These are phyloP conservation scores for Aspergillus fumigatiaffinis DNA, from an alignment of 2,329 filamentous ascomycete genomes.

Conservation along the genomic window DNA sequence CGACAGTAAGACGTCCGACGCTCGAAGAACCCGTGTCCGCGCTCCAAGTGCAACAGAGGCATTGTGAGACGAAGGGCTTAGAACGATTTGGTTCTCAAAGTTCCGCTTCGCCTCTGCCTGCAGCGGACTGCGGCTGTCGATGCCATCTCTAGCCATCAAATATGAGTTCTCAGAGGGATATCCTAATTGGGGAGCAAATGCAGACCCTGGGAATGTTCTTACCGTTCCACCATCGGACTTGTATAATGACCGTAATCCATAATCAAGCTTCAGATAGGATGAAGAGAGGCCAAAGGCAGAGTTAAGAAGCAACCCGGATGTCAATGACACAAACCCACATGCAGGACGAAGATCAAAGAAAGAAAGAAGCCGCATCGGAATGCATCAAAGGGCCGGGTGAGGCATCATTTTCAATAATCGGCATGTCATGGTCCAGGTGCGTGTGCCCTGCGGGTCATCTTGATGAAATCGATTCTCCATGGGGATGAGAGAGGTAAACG, in stretches of 20 bases:
- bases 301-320: neutral
- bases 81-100: slow-evolving; percentile 17
- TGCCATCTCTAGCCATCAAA: slow-evolving; percentile 8
- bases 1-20: slow-evolving; percentile 20
- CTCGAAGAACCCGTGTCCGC: slow-evolving; percentile 17
- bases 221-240: slow-evolving; percentile 9
- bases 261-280: neutral
- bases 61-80: slow-evolving; percentile 10
- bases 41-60: slow-evolving; percentile 11
- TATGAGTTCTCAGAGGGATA: slow-evolving; percentile 1
- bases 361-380: neutral
- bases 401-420: slow-evolving; percentile 24
- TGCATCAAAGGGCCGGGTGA: slow-evolving; percentile 13
- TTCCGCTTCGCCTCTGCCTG: slow-evolving; percentile 10
- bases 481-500: slow-evolving; percentile 13
- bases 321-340: slow-evolving; percentile 3
- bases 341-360: slow-evolving; percentile 5
- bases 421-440: slow-evolving; percentile 7
- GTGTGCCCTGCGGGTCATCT: slow-evolving; percentile 15
- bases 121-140: slow-evolving; percentile 2
- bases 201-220: slow-evolving; percentile 1
- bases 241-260: slow-evolving; percentile 11
- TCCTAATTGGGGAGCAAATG: neutral
- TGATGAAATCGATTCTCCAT: slow-evolving; percentile 10
- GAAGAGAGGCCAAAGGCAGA: slow-evolving; percentile 1